Evolutionary conservation across 1,284 basidiomycete genomes (phyloP).

Genomic region (Marasmius sp.): DNA sequence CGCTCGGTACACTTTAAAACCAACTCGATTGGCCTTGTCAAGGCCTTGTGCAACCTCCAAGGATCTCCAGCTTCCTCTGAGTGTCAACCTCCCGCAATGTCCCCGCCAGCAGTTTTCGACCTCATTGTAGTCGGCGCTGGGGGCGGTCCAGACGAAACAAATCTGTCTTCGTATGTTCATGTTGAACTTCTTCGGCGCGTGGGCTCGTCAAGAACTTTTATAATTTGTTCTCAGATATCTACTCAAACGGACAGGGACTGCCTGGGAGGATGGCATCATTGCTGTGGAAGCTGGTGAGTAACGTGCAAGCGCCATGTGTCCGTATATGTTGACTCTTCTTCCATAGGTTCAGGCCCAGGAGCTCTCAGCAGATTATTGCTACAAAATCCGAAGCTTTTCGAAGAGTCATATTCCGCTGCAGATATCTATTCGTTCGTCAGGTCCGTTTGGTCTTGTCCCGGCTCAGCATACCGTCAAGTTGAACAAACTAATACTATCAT

Average conservation of each 20-base stretch:
- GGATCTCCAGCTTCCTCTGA: background rate
- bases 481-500: background rate
- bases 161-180: constrained; percentile 65
- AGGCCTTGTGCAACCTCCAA: background rate
- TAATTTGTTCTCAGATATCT: constrained; percentile 54
- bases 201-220: constrained; percentile 8
- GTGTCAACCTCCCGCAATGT: constrained; percentile 1
- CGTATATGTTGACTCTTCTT: constrained; percentile 1
- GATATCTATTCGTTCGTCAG: constrained; percentile 61
- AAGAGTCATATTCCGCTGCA: constrained; percentile 30
- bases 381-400: constrained; percentile 53
- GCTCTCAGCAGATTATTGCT: constrained; percentile 56
- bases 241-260: constrained; percentile 54
- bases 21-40: background rate
- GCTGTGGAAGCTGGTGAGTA: constrained; percentile 72
- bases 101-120: constrained; percentile 47
- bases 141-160: constrained; percentile 74
- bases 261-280: constrained; percentile 70
- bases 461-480: background rate
- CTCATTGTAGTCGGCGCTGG: constrained; percentile 74
- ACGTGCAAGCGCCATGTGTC: background rate
- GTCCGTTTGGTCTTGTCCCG: constrained; percentile 32
- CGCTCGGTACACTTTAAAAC: background rate
- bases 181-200: constrained; percentile 12
- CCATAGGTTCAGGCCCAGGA: constrained; percentile 68